Evolutionary conservation across 768 basidiomycete species (phyloP).

Genomic region (Lactarius hatsudake): DNA sequence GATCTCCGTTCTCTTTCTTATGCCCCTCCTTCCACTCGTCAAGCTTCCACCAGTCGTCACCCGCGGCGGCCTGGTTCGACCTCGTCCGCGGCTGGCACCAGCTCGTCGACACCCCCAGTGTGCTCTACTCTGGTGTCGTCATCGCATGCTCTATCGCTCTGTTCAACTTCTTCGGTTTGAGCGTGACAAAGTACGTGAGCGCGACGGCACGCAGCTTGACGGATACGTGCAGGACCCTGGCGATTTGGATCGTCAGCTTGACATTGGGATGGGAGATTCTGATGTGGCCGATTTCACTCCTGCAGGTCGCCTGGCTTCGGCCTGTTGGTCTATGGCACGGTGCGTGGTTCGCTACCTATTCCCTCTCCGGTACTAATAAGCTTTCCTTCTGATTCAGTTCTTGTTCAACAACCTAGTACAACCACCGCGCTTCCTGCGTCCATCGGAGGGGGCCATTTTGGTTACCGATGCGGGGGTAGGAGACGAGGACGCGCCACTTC

Average conservation of each 20-base stretch:
- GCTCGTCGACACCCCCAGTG: slow-evolving; percentile 70
- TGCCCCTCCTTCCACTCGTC: slow-evolving; percentile 77
- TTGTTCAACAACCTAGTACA: slow-evolving; percentile 84
- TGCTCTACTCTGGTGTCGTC: slow-evolving; percentile 45
- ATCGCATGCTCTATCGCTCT: slow-evolving; percentile 51
- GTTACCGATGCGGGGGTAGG: slow-evolving; percentile 28
- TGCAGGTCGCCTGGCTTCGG: slow-evolving; percentile 85
- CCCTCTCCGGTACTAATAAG: slow-evolving; percentile 13
- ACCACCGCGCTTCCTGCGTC: slow-evolving; percentile 61
- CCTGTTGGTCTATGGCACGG: slow-evolving; percentile 90
- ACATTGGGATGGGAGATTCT: slow-evolving; percentile 89
- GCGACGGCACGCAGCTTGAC: slow-evolving; percentile 90
- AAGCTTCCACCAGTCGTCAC: slow-evolving; percentile 58
- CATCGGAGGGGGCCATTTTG: slow-evolving; percentile 34
- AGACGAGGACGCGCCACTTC: slow-evolving; percentile 42
- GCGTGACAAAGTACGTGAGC: slow-evolving; percentile 89
- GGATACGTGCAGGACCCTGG: slow-evolving; percentile 92
- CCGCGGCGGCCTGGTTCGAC: slow-evolving; percentile 73
- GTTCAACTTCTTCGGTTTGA: slow-evolving; percentile 76
- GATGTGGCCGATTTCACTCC: slow-evolving; percentile 72
- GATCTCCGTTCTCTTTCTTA: slow-evolving; percentile 68
- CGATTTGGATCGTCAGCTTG: slow-evolving; percentile 94
- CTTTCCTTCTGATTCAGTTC: slow-evolving; percentile 49
- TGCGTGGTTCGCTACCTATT: slow-evolving; percentile 37
- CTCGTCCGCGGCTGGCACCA: slow-evolving; percentile 86